Evolutionary conservation across 2,329 filamentous ascomycete genomes (phyloP), one percentile per base, ranked within the genome.

Genomic region (Venturia pyrina): DNA sequence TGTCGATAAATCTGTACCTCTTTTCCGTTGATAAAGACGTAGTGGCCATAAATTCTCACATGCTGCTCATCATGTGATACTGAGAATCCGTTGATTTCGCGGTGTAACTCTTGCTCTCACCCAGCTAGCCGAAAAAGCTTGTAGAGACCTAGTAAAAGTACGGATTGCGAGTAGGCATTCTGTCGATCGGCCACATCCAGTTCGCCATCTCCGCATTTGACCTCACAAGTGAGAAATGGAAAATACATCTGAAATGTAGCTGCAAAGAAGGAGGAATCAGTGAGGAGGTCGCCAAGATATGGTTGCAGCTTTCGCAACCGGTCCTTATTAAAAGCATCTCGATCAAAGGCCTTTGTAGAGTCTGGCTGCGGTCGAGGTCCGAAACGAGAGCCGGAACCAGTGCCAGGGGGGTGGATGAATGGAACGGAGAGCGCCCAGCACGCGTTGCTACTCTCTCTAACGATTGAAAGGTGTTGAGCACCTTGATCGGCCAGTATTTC

Each of bases 61-160:
- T 34, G 3, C 40, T 5, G 5, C 7, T 66, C 60, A 40, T 40
- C 21, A 57, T 66, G 46, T 5, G 60, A 66, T n/a, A 65, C 61
- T 40, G 46, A 57, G 19, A 65, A 59, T 48, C 21, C 63, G 32
- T 37, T 34, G 24, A 66, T 65, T 40, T 73, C 73, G 19, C 74
- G 67, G 66, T 74, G 72, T 43, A 78, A 70, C 67, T 78, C 75
- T 48, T 77, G 72, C 63, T 62, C 5, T n/a, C 46, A 37, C 61
- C 75, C 76, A 68, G 77, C 74, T 19, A 78, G 68, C 62, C 77
- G 77, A 56, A 77, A 77, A 7, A 56, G 50, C 10, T 10, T 13
- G 21, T 5, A 2, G 1, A 10, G 1, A 56, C 6, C 50, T 2
- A 21, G 21, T 32, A 56, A 32, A 1, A 19, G 3, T 5, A 65